Base-by-base conservation (phyloP, 768 basidiomycete genomes). In the Pleurotus djamor region DNA sequence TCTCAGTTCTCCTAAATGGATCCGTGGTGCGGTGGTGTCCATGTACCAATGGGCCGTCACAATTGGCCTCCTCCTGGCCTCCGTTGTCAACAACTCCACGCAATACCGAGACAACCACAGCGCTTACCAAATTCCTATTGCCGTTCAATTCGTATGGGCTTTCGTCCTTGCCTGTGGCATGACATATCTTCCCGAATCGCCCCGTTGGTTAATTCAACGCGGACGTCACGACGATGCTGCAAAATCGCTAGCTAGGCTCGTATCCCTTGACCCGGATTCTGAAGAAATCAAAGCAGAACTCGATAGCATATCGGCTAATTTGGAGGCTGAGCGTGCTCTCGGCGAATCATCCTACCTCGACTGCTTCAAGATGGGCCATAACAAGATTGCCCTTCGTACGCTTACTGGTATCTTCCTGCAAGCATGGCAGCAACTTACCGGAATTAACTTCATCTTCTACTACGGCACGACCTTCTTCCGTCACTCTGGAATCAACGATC, bases 361-460 rank as follows among this genome's bases (percentile, higher is more conserved):
- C 66, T 79, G 76, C 64, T 80, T 81, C 70, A 76, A 63, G 66
- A 77, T 80, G 67, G 83, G 80, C 72, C 79, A 85, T 64, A 92
- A 91, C 70, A 79, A 72, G 67, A 78, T 79, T 65, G 66, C 82
- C 45, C 83, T 88, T 67, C 86, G 91, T 61, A 93, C 90, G 13
- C 77, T 89, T 69, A 87, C 89, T 36, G 94, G 94, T 66, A 90
- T 92, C 64, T 84, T 86, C 70, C 78, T 95, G 63, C 93, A 96
- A 67, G 75, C 74, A 44, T 62, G 61, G 57, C 89, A 92, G 72
- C 89, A 92, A 72, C 82, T 92, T 70, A 94, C 92, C 16, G 90
- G 89, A 64, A 86, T 86, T 72, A 88, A 86, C 74, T 87, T 87
- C 68, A 85, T 87, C 69, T 87, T 89, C 73, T 88, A 86, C 76